Conservation (phyloP, 2,329 filamentous ascomycete species). For the Davidsoniella eucalypti region DNA sequence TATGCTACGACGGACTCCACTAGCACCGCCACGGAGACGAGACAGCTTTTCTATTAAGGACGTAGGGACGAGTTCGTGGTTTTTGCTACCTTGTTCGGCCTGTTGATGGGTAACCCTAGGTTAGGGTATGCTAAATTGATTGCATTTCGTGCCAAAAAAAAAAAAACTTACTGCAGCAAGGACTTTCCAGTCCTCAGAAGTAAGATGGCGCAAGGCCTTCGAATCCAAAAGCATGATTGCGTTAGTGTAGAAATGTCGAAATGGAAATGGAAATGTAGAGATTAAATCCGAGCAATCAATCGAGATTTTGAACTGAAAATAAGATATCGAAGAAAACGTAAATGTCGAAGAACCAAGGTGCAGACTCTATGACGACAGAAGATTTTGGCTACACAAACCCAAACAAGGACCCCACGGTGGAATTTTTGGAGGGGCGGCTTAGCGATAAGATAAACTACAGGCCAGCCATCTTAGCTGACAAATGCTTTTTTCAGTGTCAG, state of each 20-base stretch:
- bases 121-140: slow-evolving; percentile 5
- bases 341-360: background rate
- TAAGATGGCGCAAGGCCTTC: slow-evolving; percentile 81
- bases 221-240: slow-evolving; percentile 81
- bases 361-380: slow-evolving; percentile 8
- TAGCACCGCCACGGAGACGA: slow-evolving; percentile 59
- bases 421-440: slow-evolving; percentile 3
- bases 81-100: slow-evolving; percentile 88
- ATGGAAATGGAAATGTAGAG: background rate
- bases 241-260: too few species aligned
- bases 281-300: too few species aligned
- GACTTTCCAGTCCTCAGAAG: slow-evolving; percentile 85
- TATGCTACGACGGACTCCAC: slow-evolving; percentile 71
- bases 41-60: slow-evolving; percentile 72
- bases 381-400: background rate
- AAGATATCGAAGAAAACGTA: background rate
- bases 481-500: background rate
- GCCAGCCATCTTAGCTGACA: background rate
- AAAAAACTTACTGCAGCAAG: slow-evolving; percentile 59
- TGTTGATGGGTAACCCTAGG: slow-evolving; percentile 22
- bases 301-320: background rate
- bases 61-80: slow-evolving; percentile 93
- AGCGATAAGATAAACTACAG: slow-evolving; percentile 11
- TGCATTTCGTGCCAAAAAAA: too few species aligned
- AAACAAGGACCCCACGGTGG: slow-evolving; percentile 9